Percentiles rank a stretch among this genome's conserved stretches.
Evolutionary conservation across 768 basidiomycete genomes (phyloP).

Genomic region (Terana coerulea): DNA sequence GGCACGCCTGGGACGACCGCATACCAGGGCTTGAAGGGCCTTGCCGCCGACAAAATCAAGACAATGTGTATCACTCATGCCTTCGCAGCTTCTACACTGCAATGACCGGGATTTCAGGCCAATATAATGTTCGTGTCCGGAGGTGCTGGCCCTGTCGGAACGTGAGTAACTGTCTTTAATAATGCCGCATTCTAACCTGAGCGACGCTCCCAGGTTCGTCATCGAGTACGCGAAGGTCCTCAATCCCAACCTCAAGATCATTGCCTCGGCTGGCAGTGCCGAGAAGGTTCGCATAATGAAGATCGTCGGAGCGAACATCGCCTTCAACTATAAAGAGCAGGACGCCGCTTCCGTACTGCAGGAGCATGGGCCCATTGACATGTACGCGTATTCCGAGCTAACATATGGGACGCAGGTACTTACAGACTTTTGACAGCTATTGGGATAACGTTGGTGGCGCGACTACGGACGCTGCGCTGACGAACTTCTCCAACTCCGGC

Average conservation of each 20-base stretch:
- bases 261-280: slow-evolving; percentile 62
- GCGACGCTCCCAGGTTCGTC: slow-evolving; percentile 24
- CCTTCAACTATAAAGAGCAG: slow-evolving; percentile 65
- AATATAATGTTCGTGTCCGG: slow-evolving; percentile 37
- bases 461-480: not conserved
- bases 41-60: slow-evolving; percentile 30
- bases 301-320: slow-evolving; percentile 54
- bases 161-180: slow-evolving; percentile 33
- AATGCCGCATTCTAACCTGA: not conserved
- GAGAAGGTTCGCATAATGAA: slow-evolving; percentile 59
- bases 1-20: slow-evolving; percentile 21
- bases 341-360: slow-evolving; percentile 43
- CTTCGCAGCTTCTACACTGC: not conserved
- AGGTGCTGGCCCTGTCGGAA: slow-evolving; percentile 53
- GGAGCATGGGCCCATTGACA: slow-evolving; percentile 50
- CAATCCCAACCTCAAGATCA: slow-evolving; percentile 44
- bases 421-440: not conserved
- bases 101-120: too few species aligned
- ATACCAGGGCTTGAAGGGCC: slow-evolving; percentile 35
- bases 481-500: not conserved
- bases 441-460: slow-evolving; percentile 13
- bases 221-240: slow-evolving; percentile 33
- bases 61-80: slow-evolving; percentile 18
- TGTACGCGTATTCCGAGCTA: slow-evolving; percentile 26
- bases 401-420: not conserved